A percentile compares a stretch with the other conserved stretches of the same genome.
Evolutionary conservation across 352 stramenopile species (phyloP).

Genomic region (Saprolegnia diclina): DNA sequence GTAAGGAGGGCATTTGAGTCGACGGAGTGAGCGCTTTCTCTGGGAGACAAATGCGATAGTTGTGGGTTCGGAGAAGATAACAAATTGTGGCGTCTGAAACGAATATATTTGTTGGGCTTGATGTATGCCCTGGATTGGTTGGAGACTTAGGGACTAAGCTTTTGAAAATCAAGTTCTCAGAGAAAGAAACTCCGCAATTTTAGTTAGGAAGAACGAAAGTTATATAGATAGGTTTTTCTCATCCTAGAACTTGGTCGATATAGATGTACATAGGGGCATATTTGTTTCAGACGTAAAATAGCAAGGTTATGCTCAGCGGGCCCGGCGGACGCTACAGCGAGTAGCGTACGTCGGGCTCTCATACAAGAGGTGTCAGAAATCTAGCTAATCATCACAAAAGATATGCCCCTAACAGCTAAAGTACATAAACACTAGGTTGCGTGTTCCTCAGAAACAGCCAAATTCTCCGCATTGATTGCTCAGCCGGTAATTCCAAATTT

Average conservation of each 20-base stretch:
- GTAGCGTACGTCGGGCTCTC: slow-evolving; percentile 5
- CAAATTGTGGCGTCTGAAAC: too few species aligned
- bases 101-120: too few species aligned
- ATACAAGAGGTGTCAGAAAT: slow-evolving; percentile 31
- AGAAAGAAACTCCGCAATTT: slow-evolving; percentile 24
- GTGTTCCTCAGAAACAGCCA: slow-evolving; percentile 30
- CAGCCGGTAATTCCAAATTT: slow-evolving; percentile 30
- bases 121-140: too few species aligned
- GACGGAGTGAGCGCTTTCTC: too few species aligned
- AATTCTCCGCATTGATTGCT: slow-evolving; percentile 29
- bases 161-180: slow-evolving; percentile 7
- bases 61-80: not conserved
- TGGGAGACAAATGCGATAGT: too few species aligned
- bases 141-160: not conserved
- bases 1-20: too few species aligned
- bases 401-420: slow-evolving; percentile 3
- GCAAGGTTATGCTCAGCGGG: slow-evolving; percentile 27
- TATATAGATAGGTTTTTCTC: slow-evolving; percentile 23
- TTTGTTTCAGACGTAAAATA: slow-evolving; percentile 24
- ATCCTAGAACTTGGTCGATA: slow-evolving; percentile 17
- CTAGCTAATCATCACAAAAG: slow-evolving; percentile 28
- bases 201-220: slow-evolving; percentile 29
- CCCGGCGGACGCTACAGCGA: slow-evolving; percentile 8
- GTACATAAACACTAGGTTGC: not conserved
- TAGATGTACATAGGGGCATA: slow-evolving; percentile 7